These are phyloP conservation scores for Suillus discolor DNA, from an alignment of 768 basidiomycete species.

Conservation along the genomic window DNA sequence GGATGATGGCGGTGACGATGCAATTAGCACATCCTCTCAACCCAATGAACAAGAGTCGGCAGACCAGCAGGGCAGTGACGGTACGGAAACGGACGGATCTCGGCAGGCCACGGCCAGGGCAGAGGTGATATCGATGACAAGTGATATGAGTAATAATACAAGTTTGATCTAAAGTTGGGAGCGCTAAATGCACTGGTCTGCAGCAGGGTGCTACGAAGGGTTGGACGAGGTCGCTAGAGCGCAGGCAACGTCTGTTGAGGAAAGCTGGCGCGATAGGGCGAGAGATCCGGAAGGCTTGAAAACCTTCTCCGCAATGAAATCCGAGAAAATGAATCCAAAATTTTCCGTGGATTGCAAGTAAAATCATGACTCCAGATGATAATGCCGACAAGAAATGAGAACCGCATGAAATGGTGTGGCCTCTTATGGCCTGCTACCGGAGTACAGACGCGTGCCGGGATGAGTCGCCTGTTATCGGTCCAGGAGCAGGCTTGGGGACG, in stretches of 20 bases:
- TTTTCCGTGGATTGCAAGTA: constrained; percentile 27
- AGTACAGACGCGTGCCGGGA: constrained; percentile 33
- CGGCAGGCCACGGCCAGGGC: constrained; percentile 17
- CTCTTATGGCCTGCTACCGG: constrained; percentile 27
- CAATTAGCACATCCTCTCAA: constrained; percentile 3
- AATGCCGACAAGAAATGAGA: constrained; percentile 34
- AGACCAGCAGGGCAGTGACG: constrained; percentile 26
- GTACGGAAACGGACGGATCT: constrained; percentile 20
- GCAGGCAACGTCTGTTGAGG: constrained; percentile 21
- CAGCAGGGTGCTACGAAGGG: constrained; percentile 24
- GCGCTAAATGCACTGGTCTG: constrained; percentile 14
- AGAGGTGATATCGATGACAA: constrained; percentile 25
- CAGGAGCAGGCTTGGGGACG: constrained; percentile 65
- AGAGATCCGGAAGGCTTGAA: constrained; percentile 12
- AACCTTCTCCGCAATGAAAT: constrained; percentile 18
- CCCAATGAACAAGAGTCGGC: constrained; percentile 15
- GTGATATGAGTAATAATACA: constrained; percentile 38
- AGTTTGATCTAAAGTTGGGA: constrained; percentile 17
- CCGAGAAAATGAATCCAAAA: constrained; percentile 32
- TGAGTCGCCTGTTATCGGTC: constrained; percentile 32
- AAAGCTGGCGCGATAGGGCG: constrained; percentile 21
- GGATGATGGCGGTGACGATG: constrained; percentile 4
- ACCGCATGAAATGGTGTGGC: constrained; percentile 7
- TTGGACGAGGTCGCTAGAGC: constrained; percentile 23
- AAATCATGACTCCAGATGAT: constrained; percentile 30